Evolutionary conservation across 768 basidiomycete species (phyloP), one percentile per base, ranked within the genome.

Genomic region (Pseudohyphozyma bogoriensis): DNA sequence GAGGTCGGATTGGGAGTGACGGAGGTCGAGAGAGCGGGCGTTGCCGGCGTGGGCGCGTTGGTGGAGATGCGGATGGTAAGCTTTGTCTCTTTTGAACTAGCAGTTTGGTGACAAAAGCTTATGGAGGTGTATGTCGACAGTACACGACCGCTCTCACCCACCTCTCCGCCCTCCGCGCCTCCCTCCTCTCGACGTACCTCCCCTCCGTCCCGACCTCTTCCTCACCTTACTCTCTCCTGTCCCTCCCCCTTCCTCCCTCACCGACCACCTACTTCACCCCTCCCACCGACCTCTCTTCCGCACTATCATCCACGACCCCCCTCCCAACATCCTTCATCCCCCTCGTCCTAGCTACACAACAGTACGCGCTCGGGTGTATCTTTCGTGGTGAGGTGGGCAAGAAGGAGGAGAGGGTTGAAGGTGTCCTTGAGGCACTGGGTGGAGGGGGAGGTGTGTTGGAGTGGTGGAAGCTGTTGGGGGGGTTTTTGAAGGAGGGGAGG

Each of bases 1-100:
- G 68, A 35, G 33, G 45, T 51, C 54, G 80, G 24, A 74, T 72
- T 47, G 74, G 76, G 74, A 4, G 79, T 80, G 64, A 20, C 85
- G 12, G 83, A 88, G 64, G 78, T 87, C 8, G 88, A 89, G 73
- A 78, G 83, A 39, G 86, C 85, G 3, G 87, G 84, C 1, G 78
- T 78, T 52, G 83, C 83, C 59, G 73, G 88, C 7, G 69, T 82
- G 9, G 84, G 81, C 11, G 87, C 87, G 71, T 72, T 89, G 2
- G 76, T 87, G 29, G 67, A 78, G 28, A 70, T 89, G 51, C 85
- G 86, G 65, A 75, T 87, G 81, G 87, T 89, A 68, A 55, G 86
- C 78, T 29, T 39, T 50, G 46, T 79, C n/a, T n/a, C n/a, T n/a
- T n/a, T n/a, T n/a, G n/a, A n/a, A n/a, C n/a, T n/a, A n/a, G n/a